Evolutionary conservation across 1,284 basidiomycete genomes (phyloP).

Genomic region (Coniophora puteana): DNA sequence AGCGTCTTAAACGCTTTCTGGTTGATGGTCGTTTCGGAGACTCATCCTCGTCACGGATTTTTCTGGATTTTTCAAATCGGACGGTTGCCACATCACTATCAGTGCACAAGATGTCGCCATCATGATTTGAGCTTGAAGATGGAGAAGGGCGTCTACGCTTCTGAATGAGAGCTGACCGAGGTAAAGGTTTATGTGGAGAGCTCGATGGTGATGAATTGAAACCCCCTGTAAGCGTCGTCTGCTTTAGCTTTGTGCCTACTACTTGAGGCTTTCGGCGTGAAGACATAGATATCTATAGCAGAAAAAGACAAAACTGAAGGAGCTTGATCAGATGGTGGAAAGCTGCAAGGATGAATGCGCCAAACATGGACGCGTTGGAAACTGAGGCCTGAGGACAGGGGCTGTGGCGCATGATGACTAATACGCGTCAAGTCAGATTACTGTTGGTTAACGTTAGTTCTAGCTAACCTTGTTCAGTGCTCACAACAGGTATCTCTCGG

Average conservation of each 20-base stretch:
- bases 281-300: too few species aligned
- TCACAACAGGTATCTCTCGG: too few species aligned
- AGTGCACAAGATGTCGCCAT: constrained; percentile 20
- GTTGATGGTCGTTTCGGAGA: constrained; percentile 30
- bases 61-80: constrained; percentile 35
- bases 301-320: too few species aligned
- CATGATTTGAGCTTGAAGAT: constrained; percentile 14
- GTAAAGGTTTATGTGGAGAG: constrained; percentile 12
- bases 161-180: constrained; percentile 12
- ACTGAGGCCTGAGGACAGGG: too few species aligned
- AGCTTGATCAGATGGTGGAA: too few species aligned
- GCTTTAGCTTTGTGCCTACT: constrained; percentile 24
- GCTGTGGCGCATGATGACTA: too few species aligned
- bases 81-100: constrained; percentile 48
- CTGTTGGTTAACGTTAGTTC: too few species aligned
- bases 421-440: too few species aligned
- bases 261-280: too few species aligned
- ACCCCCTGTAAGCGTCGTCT: constrained; percentile 28
- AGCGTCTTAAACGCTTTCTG: constrained; percentile 24
- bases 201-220: constrained; percentile 23
- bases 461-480: too few species aligned
- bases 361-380: too few species aligned
- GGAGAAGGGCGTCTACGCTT: constrained; percentile 13
- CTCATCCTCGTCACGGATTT: constrained; percentile 31
- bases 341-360: too few species aligned